Evolutionary conservation across 306 rosid genomes (phyloP).

Genomic region (Quercus engelmannii): DNA sequence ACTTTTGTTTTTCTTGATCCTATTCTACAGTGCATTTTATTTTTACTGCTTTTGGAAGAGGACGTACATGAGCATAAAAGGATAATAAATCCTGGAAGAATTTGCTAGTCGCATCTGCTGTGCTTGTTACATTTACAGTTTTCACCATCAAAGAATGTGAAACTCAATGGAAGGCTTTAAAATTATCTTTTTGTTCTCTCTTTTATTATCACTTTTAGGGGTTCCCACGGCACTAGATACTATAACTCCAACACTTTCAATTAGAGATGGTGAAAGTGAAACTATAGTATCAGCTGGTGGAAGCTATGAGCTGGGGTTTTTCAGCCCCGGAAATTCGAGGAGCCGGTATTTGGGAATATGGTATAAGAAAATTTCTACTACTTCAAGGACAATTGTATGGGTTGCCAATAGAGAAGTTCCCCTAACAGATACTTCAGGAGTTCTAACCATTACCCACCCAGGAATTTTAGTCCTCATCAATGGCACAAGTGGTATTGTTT

Average conservation of each 20-base stretch:
- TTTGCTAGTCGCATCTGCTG: no score
- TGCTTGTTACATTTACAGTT: no score
- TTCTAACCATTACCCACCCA: conserved; percentile 1
- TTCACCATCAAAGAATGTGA: no score
- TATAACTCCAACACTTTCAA: conserved; percentile 19
- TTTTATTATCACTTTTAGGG: conserved; percentile 2
- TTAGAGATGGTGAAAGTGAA: conserved; percentile 18
- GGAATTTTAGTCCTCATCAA: conserved; percentile 31
- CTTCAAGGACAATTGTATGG: conserved; percentile 37
- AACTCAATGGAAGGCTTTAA: background rate
- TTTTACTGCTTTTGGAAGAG: no score
- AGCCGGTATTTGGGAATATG: conserved; percentile 54
- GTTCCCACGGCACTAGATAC: conserved; percentile 28
- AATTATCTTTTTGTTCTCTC: background rate
- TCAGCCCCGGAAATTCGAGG: conserved; percentile 41
- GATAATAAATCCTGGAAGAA: no score
- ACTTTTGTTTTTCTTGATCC: no score
- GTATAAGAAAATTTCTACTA: conserved; percentile 34
- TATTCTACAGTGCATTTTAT: no score
- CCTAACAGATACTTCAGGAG: conserved; percentile 3
- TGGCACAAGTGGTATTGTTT: background rate
- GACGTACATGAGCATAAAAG: no score
- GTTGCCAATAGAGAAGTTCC: conserved; percentile 50
- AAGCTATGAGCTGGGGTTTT: conserved; percentile 51
- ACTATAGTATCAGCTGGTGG: conserved; percentile 40